Percentiles rank a stretch among this genome's conserved stretches.
Conservation (phyloP, 2,329 filamentous ascomycete genomes). For the Cladosporium sp. region DNA sequence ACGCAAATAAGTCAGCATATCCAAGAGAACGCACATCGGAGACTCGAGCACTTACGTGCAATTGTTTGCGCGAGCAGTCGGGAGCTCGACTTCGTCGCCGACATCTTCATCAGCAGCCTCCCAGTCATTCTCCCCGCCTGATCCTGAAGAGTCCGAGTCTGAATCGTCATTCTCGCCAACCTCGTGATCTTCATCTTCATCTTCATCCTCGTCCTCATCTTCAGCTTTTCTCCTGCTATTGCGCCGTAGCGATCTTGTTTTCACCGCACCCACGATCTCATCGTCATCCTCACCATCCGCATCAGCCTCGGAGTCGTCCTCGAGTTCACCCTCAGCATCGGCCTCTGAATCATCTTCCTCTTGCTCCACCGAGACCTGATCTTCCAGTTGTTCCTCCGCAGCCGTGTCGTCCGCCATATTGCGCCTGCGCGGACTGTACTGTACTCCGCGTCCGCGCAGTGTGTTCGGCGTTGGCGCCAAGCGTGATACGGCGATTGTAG, state of each 20-base stretch:
- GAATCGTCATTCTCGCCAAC: slow-evolving; percentile 31
- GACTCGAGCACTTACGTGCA: slow-evolving; percentile 56
- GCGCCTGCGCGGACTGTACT: slow-evolving; percentile 20
- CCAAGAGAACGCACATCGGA: neutral
- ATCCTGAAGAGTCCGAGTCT: slow-evolving; percentile 43
- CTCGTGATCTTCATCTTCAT: slow-evolving; percentile 34
- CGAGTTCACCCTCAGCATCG: slow-evolving; percentile 40
- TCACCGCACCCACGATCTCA: slow-evolving; percentile 34
- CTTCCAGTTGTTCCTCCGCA: slow-evolving; percentile 27
- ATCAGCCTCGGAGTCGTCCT: slow-evolving; percentile 39
- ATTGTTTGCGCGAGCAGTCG: slow-evolving; percentile 50
- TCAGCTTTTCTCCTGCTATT: slow-evolving; percentile 31
- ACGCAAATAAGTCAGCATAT: slow-evolving; percentile 27
- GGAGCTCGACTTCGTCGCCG: slow-evolving; percentile 49
- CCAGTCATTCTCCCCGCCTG: slow-evolving; percentile 48
- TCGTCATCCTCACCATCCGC: slow-evolving; percentile 41
- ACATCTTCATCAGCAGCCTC: slow-evolving; percentile 54
- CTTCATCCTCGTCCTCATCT: slow-evolving; percentile 35
- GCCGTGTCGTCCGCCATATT: slow-evolving; percentile 24
- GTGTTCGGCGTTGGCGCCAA: slow-evolving; percentile 28
- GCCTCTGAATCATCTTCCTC: slow-evolving; percentile 30
- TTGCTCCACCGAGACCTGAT: slow-evolving; percentile 33
- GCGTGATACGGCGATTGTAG: slow-evolving; percentile 30
- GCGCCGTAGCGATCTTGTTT: slow-evolving; percentile 29
- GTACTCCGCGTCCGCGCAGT: slow-evolving; percentile 32